Base-by-base conservation (phyloP, 306 rosid genomes). In the Citrullus colocynthis region DNA sequence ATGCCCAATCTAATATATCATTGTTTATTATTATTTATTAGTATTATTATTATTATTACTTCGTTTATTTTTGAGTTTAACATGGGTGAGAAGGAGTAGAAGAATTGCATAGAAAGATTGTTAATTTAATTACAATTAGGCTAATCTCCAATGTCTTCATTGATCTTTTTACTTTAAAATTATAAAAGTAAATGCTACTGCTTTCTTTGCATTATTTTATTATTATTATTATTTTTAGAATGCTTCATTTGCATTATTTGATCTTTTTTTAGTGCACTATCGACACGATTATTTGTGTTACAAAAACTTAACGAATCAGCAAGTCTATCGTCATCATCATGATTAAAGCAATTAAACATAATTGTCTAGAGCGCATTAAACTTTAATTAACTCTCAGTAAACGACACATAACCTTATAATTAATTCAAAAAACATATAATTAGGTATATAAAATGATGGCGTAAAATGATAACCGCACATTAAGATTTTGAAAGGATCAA, bases 401-500 rank as follows among this genome's bases (percentile, higher is more conserved):
- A 59, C 65, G 65, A 59, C 65, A 59, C 21, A 58, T 9, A 9
- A 21, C 63, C 20, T 58, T 9, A 58, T 59, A 59, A 11, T 59
- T 61, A 28, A 61, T 12, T 61, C 39, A 30, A 32, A 61, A 3
- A 16, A 30, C 0, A 61, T 36, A 9, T 30, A 28, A 61, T 61
- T 61, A 60, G 0, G 3, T 60, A 61, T 1, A 12, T 61, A 61
- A 61, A 62, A 14, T 14, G 21, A 30, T 34, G 20, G 44, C 15
- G 42, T 30, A 30, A 24, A 61, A 34, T 32, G 24, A 37, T 64
- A 36, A 64, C 71, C 45, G 6, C 21, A 34, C 48, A 64, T 15
- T 64, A 64, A 41, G 71, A 61, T 61, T 61, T 61, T 61, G 66
- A 61, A 61, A 61, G 66, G 64, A 59, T 59, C 64, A 24, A 59